Conservation (phyloP, 2,329 filamentous ascomycete species). For the Xylariomycetidae sp. region DNA sequence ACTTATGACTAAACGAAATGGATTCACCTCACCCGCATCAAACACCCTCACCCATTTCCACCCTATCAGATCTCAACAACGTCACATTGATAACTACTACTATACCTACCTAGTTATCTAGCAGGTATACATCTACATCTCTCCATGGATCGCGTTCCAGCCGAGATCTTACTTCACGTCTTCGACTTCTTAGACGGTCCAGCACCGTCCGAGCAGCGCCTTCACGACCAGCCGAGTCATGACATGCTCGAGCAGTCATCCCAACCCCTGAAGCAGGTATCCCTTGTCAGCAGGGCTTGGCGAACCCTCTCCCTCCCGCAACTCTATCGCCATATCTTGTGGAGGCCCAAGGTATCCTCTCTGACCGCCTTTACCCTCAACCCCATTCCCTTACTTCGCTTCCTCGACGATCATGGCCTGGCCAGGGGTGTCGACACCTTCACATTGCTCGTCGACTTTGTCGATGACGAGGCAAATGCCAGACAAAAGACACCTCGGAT, state of each 20-base stretch:
- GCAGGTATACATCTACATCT: too few relatives aligned
- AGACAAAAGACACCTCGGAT: slow-evolving; percentile 28
- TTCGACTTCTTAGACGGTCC: slow-evolving; percentile 48
- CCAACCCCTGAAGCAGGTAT: slow-evolving; percentile 50
- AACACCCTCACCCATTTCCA: too few relatives aligned
- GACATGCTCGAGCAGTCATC: slow-evolving; percentile 31
- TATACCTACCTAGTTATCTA: too few relatives aligned
- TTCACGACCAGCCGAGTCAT: slow-evolving; percentile 46
- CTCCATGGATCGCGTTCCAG: slow-evolving; percentile 43
- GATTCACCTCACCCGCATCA: too few relatives aligned
- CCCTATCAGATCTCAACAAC: too few relatives aligned
- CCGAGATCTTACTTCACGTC: slow-evolving; percentile 56
- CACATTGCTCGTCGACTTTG: slow-evolving; percentile 34
- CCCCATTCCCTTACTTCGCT: slow-evolving; percentile 34
- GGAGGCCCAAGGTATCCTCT: slow-evolving; percentile 27
- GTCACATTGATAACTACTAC: too few relatives aligned
- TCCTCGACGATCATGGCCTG: slow-evolving; percentile 31
- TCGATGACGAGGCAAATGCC: slow-evolving; percentile 24
- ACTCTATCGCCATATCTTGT: slow-evolving; percentile 54
- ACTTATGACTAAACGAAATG: too few relatives aligned
- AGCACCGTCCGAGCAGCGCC: slow-evolving; percentile 42
- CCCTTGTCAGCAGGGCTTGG: slow-evolving; percentile 50
- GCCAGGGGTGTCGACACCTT: slow-evolving; percentile 37
- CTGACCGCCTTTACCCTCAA: slow-evolving; percentile 21
- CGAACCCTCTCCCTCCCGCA: slow-evolving; percentile 44